Percentiles rank a stretch among this genome's conserved stretches.
These are phyloP conservation scores for Heliocybe sulcata DNA, from an alignment of 1,284 basidiomycete genomes.

Conservation along the genomic window DNA sequence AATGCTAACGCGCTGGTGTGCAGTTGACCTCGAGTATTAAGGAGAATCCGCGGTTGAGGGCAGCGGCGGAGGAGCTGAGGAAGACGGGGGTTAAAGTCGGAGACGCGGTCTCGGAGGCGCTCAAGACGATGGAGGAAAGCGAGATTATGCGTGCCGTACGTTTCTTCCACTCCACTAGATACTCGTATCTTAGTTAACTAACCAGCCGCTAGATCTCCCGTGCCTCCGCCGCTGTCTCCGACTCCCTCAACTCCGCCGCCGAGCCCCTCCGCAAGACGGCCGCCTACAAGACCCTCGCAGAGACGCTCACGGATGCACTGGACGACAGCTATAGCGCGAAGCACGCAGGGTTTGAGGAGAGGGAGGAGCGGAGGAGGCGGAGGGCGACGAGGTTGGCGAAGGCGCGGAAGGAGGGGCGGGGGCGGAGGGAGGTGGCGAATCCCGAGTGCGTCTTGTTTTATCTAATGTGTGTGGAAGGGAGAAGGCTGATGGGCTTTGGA, in stretches of 20 bases:
- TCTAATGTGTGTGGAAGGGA: background rate
- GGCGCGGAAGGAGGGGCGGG: constrained; percentile 65
- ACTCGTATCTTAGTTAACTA: too few species aligned
- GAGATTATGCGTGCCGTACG: constrained; percentile 82
- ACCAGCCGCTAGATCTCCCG: constrained; percentile 75
- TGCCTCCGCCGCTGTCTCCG: constrained; percentile 74
- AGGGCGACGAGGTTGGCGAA: constrained; percentile 75
- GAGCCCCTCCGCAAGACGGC: constrained; percentile 93
- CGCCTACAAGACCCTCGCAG: constrained; percentile 89
- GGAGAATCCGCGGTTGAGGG: constrained; percentile 89
- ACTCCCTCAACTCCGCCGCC: constrained; percentile 76
- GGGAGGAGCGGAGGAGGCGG: constrained; percentile 74
- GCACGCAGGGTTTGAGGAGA: constrained; percentile 92
- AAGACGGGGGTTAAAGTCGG: constrained; percentile 89
- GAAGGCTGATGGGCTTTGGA: background rate
- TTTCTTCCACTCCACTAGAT: constrained; percentile 12
- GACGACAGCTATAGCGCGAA: constrained; percentile 91
- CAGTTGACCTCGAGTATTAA: constrained; percentile 92
- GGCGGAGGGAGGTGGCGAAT: constrained; percentile 51
- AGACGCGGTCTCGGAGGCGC: constrained; percentile 88
- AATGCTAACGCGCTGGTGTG: constrained; percentile 2
- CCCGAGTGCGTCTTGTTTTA: constrained; percentile 55
- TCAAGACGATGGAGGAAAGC: constrained; percentile 91
- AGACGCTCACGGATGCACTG: constrained; percentile 86
- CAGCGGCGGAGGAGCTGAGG: constrained; percentile 87